These are phyloP conservation scores for Cryptosporidium ubiquitum DNA, from an alignment of 169 alveolate genomes.

Conservation along the genomic window DNA sequence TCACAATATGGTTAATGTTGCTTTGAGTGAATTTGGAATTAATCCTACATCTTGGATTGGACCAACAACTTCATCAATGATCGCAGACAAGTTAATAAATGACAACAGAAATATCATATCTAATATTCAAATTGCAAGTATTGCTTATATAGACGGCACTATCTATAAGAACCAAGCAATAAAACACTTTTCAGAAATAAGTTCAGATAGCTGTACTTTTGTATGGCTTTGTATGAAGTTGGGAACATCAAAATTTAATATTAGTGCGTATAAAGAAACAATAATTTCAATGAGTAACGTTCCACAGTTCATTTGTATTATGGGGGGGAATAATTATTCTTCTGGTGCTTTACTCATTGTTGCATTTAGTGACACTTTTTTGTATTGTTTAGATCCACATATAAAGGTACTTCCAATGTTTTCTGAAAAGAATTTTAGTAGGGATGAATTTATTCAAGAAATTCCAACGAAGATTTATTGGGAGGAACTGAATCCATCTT, in stretches of 20 bases:
- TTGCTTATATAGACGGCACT: conserved; percentile 37
- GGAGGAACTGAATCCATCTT: conserved; percentile 56
- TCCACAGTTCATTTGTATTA: conserved; percentile 56
- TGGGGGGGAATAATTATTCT: conserved; percentile 54
- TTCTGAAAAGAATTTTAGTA: conserved; percentile 1
- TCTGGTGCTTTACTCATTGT: conserved; percentile 37
- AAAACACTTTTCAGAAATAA: not conserved
- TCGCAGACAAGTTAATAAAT: conserved; percentile 38
- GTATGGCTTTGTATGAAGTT: conserved; percentile 61
- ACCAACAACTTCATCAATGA: conserved; percentile 62
- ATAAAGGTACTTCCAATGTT: conserved; percentile 13
- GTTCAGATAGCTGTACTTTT: conserved; percentile 21
- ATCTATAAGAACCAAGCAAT: conserved; percentile 25
- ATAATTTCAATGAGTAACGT: conserved; percentile 36
- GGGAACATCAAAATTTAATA: conserved; percentile 33
- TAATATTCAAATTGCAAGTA: conserved; percentile 26
- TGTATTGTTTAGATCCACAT: conserved; percentile 69
- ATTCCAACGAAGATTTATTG: conserved; percentile 41
- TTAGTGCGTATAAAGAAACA: conserved; percentile 25
- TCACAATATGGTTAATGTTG: conserved; percentile 34
- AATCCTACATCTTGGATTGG: conserved; percentile 63
- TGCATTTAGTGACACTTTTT: conserved; percentile 18
- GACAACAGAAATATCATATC: not conserved
- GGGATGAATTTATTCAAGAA: conserved; percentile 54
- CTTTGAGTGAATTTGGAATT: conserved; percentile 10